These are phyloP conservation scores for Phytopythium boreale DNA, from an alignment of 352 stramenopile genomes.

Conservation along the genomic window DNA sequence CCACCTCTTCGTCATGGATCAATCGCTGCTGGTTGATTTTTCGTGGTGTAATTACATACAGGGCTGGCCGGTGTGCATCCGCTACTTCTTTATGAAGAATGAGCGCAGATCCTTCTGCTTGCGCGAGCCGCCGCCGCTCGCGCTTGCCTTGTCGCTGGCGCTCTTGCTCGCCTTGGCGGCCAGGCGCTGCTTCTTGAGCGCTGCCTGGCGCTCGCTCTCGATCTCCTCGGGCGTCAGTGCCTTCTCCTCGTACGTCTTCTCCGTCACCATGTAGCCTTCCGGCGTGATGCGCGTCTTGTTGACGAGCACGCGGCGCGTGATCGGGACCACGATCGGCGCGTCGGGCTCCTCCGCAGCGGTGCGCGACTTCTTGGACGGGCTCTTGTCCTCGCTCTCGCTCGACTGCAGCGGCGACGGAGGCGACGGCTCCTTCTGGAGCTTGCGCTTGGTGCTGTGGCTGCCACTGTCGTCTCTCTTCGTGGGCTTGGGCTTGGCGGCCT, in stretches of 20 bases:
- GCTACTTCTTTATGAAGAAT: slow-evolving; percentile 40
- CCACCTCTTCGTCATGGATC: background rate
- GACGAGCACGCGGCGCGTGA: slow-evolving; percentile 53
- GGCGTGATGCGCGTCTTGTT: slow-evolving; percentile 79
- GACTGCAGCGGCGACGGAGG: slow-evolving; percentile 20
- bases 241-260: slow-evolving; percentile 71
- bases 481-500: slow-evolving; percentile 12
- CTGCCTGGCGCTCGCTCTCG: slow-evolving; percentile 39
- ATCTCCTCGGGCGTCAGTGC: slow-evolving; percentile 60
- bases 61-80: background rate
- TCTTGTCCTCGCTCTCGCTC: slow-evolving; percentile 19
- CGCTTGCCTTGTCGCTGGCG: slow-evolving; percentile 31
- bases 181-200: slow-evolving; percentile 48
- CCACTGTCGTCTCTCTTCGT: slow-evolving; percentile 12
- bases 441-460: slow-evolving; percentile 34
- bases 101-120: slow-evolving; percentile 74
- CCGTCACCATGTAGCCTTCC: slow-evolving; percentile 84
- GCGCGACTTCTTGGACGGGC: slow-evolving; percentile 8
- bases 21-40: background rate
- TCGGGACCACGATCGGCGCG: slow-evolving; percentile 23
- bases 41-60: background rate
- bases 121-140: slow-evolving; percentile 22
- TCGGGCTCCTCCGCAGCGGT: slow-evolving; percentile 20
- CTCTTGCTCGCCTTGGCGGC: slow-evolving; percentile 37
- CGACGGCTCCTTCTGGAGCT: slow-evolving; percentile 21